phyloP scores from a whole-genome alignment of 768 basidiomycete species.

The Termitomyces sp. region DNA sequence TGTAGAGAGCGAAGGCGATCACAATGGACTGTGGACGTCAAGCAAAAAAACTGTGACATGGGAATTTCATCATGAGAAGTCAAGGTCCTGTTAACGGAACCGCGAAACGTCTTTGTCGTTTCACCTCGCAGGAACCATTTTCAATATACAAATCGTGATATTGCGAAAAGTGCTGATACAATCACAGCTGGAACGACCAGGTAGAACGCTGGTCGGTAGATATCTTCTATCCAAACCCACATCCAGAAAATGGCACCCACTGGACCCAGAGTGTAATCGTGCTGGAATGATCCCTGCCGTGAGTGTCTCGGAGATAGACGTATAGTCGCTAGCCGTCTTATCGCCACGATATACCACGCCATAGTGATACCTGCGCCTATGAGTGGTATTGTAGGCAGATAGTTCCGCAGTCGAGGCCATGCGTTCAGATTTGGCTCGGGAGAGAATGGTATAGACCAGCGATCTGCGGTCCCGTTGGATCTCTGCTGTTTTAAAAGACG shows the following conservation, averaged over 20 bases:
- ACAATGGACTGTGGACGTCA: neutral
- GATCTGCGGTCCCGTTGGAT: conserved; percentile 5
- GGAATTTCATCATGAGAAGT: neutral
- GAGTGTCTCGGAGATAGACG: neutral
- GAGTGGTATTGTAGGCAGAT: conserved; percentile 47
- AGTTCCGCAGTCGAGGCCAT: conserved; percentile 22
- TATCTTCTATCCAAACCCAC: conserved; percentile 39
- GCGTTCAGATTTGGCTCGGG: conserved; percentile 30
- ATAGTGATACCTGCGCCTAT: conserved; percentile 60
- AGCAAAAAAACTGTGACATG: too few species aligned
- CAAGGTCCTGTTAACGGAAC: neutral
- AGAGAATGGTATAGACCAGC: conserved; percentile 31
- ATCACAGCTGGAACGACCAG: neutral
- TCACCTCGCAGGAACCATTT: neutral
- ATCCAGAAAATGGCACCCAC: conserved; percentile 36
- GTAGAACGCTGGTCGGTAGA: neutral
- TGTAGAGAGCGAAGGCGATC: neutral
- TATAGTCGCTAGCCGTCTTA: conserved; percentile 44
- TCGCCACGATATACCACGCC: conserved; percentile 65
- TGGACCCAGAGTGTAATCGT: conserved; percentile 28
- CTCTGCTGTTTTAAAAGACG: conserved; percentile 24
- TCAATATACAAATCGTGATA: neutral
- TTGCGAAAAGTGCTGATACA: neutral
- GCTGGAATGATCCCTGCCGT: neutral
- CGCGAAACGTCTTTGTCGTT: neutral